These are phyloP conservation scores for Trichoderma arundinaceum DNA, from an alignment of 2,329 filamentous ascomycete species.

Conservation along the genomic window DNA sequence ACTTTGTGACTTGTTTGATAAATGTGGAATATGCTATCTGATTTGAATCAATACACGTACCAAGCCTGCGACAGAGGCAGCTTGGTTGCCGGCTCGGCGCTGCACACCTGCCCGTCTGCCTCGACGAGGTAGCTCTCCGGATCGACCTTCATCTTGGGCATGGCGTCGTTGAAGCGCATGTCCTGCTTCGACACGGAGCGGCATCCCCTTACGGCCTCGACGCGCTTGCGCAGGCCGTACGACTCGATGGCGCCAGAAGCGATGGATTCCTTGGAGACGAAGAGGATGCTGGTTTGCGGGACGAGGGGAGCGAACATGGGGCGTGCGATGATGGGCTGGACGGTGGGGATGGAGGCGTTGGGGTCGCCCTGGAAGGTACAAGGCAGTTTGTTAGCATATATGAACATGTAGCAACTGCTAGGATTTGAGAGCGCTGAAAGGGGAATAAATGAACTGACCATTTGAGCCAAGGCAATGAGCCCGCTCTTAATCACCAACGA, in stretches of 20 bases:
- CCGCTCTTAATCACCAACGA: constrained; percentile 83
- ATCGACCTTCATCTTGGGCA: constrained; percentile 89
- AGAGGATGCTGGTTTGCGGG: constrained; percentile 76
- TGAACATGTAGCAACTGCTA: background rate
- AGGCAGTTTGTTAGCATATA: constrained; percentile 14
- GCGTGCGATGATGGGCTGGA: constrained; percentile 82
- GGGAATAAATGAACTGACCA: constrained; percentile 61
- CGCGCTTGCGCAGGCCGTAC: constrained; percentile 78
- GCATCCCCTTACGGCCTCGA: constrained; percentile 81
- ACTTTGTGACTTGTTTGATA: background rate
- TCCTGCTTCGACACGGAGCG: constrained; percentile 78
- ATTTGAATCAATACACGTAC: constrained; percentile 69
- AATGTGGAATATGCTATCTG: background rate
- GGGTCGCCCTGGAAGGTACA: constrained; percentile 67
- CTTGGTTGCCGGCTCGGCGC: constrained; percentile 70
- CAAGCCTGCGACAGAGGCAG: constrained; percentile 79
- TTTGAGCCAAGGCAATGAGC: constrained; percentile 80
- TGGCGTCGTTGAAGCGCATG: constrained; percentile 87
- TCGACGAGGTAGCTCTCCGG: constrained; percentile 88
- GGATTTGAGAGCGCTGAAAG: too few relatives aligned
- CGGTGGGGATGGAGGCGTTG: constrained; percentile 84
- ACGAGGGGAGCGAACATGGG: constrained; percentile 84
- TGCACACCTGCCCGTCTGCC: constrained; percentile 77
- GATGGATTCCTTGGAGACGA: constrained; percentile 78
- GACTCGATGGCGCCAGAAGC: constrained; percentile 67